Conservation (phyloP, 1,284 basidiomycete genomes). For the Stygiomarasmius scandens region DNA sequence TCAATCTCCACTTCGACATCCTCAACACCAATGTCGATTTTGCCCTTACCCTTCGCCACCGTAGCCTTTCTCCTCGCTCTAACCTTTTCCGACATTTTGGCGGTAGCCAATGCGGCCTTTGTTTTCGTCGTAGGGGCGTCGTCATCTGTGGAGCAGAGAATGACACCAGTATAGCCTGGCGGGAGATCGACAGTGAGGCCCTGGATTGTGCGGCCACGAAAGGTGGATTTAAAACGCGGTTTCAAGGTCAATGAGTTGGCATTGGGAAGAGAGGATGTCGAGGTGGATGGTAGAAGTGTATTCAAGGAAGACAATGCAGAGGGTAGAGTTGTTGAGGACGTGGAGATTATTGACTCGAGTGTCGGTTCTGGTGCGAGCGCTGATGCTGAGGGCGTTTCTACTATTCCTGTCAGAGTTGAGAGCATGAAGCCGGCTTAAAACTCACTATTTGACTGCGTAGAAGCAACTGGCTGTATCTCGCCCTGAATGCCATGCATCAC, state of each 20-base stretch:
- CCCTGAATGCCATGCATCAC: background rate
- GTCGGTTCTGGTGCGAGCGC: background rate
- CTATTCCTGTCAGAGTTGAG: background rate
- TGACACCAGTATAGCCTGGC: slow-evolving; percentile 65
- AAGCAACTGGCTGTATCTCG: background rate
- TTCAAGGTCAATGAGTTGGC: no score
- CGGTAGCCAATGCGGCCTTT: slow-evolving; percentile 3
- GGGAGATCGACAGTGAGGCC: slow-evolving; percentile 67
- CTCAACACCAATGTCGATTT: slow-evolving; percentile 18
- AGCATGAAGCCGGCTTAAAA: background rate
- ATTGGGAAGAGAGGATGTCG: slow-evolving; percentile 4
- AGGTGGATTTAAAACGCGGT: slow-evolving; percentile 60
- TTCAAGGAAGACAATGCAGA: background rate
- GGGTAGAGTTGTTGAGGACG: background rate
- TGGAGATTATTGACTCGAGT: background rate
- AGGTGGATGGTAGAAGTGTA: slow-evolving; percentile 8
- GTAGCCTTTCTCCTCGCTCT: background rate
- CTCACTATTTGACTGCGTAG: background rate
- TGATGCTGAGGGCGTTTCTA: background rate
- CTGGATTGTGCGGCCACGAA: slow-evolving; percentile 72
- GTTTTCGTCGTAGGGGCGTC: slow-evolving; percentile 16
- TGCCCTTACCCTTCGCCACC: slow-evolving; percentile 15
- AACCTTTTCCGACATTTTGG: background rate
- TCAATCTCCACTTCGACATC: slow-evolving; percentile 18
- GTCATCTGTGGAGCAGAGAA: slow-evolving; percentile 44